These are phyloP conservation scores for Xylariaceae sp. DNA, from an alignment of 2,329 filamentous ascomycete species.

Conservation along the genomic window DNA sequence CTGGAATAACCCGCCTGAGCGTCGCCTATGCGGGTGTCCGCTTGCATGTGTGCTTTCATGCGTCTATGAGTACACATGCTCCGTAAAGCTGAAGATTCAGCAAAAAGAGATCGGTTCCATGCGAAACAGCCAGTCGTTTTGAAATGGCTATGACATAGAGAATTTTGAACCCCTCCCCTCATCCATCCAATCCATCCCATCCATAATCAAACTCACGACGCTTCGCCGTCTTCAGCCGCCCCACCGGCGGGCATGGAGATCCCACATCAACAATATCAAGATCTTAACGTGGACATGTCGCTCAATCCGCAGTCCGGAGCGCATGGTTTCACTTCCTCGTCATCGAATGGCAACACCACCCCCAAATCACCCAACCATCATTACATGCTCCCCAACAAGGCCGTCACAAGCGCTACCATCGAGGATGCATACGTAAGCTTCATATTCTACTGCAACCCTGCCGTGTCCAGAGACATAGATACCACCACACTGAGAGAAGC, in stretches of 20 bases:
- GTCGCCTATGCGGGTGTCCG: too few species aligned
- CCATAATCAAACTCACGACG: not conserved
- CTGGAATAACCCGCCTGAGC: too few species aligned
- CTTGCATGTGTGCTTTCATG: too few species aligned
- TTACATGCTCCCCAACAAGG: conserved; percentile 56
- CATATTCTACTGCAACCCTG: conserved; percentile 87
- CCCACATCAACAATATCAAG: conserved; percentile 6
- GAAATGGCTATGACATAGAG: too few species aligned
- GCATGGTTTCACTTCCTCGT: conserved; percentile 26
- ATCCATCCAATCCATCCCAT: conserved; percentile 3
- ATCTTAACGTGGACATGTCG: conserved; percentile 28
- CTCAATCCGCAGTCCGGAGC: conserved; percentile 25
- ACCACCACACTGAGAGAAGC: conserved; percentile 67
- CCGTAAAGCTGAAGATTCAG: too few species aligned
- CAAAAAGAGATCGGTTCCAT: too few species aligned
- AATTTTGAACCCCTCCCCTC: too few species aligned
- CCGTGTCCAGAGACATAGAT: conserved; percentile 65
- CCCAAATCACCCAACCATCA: conserved; percentile 25
- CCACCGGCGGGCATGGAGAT: conserved; percentile 14
- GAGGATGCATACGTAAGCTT: conserved; percentile 81
- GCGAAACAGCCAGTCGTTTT: too few species aligned
- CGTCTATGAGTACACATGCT: too few species aligned
- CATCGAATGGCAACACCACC: conserved; percentile 26
- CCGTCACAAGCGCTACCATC: conserved; percentile 66
- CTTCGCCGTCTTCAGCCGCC: too few species aligned